Evolutionary conservation across 371 early-diverging fungal species (phyloP).

Genomic region (Actinomucor elegans): DNA sequence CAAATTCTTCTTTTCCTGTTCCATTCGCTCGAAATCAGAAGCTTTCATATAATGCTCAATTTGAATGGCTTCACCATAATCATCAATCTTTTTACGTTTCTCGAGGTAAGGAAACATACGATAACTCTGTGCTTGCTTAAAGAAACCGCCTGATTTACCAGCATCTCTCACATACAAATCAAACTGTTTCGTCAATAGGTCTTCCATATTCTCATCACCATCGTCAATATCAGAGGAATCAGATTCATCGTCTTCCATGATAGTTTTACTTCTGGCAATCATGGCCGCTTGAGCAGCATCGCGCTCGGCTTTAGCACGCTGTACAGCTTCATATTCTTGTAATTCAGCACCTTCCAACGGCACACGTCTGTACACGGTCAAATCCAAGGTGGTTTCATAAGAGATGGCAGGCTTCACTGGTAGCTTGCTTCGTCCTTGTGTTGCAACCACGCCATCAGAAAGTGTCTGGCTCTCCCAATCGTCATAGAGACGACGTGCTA

Average conservation of each 20-base stretch:
- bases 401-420: conserved; percentile 50
- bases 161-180: conserved; percentile 84
- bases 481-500: conserved; percentile 71
- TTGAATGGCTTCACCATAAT: conserved; percentile 94
- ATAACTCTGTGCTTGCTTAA: conserved; percentile 79
- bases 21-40: conserved; percentile 44
- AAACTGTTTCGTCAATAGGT: conserved; percentile 54
- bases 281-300: conserved; percentile 77
- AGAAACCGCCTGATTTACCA: conserved; percentile 69
- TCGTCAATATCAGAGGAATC: conserved; percentile 66
- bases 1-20: conserved; percentile 32
- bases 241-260: conserved; percentile 77
- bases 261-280: conserved; percentile 61
- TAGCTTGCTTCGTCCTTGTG: conserved; percentile 9
- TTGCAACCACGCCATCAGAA: not conserved
- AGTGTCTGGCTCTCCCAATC: conserved; percentile 57
- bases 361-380: conserved; percentile 57
- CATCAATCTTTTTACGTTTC: conserved; percentile 79
- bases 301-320: conserved; percentile 65
- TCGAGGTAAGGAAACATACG: conserved; percentile 91
- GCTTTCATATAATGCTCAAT: conserved; percentile 67
- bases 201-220: conserved; percentile 60
- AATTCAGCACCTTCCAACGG: conserved; percentile 90
- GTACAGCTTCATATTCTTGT: conserved; percentile 58
- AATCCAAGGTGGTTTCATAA: conserved; percentile 43